phyloP scores from a whole-genome alignment of 805 yeast species.

The Phaffomyces antillensis region DNA sequence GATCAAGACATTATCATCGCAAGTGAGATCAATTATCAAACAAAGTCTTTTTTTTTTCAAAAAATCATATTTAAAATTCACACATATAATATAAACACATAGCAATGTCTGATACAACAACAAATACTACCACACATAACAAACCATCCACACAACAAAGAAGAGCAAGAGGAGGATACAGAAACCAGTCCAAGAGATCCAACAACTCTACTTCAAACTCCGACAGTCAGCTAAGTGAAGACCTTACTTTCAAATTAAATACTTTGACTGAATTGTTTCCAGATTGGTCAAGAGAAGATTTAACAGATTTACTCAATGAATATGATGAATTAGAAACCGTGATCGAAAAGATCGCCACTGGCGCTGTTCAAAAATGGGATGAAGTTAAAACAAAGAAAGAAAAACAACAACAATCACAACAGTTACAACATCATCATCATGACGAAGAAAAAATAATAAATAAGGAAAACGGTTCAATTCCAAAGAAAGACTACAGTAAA shows the following conservation, averaged over 20 bases:
- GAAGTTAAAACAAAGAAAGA: conserved; percentile 73
- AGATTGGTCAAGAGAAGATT: conserved; percentile 87
- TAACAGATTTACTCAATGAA: conserved; percentile 67
- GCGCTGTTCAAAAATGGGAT: conserved; percentile 90
- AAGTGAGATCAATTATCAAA: not conserved
- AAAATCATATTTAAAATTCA: not conserved
- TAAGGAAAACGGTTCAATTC: conserved; percentile 14
- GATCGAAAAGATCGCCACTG: conserved; percentile 82
- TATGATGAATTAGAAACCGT: conserved; percentile 71
- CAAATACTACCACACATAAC: conserved; percentile 6
- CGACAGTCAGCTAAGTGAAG: conserved; percentile 23
- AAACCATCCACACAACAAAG: conserved; percentile 12
- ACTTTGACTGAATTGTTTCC: conserved; percentile 84
- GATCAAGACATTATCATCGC: not conserved
- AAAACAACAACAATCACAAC: conserved; percentile 25
- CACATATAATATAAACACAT: not conserved
- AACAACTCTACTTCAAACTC: conserved; percentile 15
- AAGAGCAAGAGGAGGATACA: conserved; percentile 29
- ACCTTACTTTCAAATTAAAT: conserved; percentile 33
- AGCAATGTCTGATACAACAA: conserved; percentile 9
- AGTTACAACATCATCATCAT: conserved; percentile 4
- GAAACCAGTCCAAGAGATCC: conserved; percentile 41
- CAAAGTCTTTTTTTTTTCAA: not conserved
- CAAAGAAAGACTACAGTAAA: conserved; percentile 9
- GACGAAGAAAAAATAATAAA: conserved; percentile 18